Conservation (phyloP, 495 filamentous ascomycete genomes). For the Penicillium dipodomyicola region DNA sequence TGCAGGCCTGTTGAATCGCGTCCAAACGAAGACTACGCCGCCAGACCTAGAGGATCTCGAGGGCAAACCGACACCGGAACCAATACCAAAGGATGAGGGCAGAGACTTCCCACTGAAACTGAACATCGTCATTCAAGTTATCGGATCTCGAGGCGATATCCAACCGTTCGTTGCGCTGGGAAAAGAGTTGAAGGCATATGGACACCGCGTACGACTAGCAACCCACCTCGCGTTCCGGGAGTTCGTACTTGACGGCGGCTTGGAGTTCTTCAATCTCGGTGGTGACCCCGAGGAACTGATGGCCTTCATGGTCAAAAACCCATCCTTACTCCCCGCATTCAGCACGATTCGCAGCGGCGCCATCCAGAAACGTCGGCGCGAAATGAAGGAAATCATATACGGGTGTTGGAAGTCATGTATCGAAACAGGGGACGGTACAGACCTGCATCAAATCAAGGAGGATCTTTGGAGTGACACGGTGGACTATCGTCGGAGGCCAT, state of each 20-base stretch:
- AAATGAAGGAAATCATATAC: slow-evolving; percentile 66
- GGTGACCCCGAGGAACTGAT: slow-evolving; percentile 79
- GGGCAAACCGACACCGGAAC: background rate
- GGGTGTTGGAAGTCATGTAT: slow-evolving; percentile 80
- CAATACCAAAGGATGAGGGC: slow-evolving; percentile 50
- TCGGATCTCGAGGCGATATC: slow-evolving; percentile 77
- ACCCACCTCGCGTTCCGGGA: slow-evolving; percentile 71
- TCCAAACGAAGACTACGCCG: slow-evolving; percentile 12
- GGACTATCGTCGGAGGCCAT: slow-evolving; percentile 53
- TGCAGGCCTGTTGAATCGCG: slow-evolving; percentile 22
- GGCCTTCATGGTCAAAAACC: slow-evolving; percentile 87
- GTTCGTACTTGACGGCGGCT: slow-evolving; percentile 65
- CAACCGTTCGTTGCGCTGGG: slow-evolving; percentile 74
- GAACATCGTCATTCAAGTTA: slow-evolving; percentile 79
- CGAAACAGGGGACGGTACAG: slow-evolving; percentile 58
- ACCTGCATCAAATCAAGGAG: slow-evolving; percentile 42
- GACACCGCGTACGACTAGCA: slow-evolving; percentile 74
- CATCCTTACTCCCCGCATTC: slow-evolving; percentile 71
- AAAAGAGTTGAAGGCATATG: slow-evolving; percentile 61
- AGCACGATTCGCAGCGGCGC: slow-evolving; percentile 66
- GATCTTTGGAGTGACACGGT: slow-evolving; percentile 35
- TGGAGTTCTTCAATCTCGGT: slow-evolving; percentile 80
- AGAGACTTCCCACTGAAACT: slow-evolving; percentile 56
- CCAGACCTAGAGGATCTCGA: slow-evolving; percentile 17
- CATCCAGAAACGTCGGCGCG: slow-evolving; percentile 60